Conservation (phyloP, 2,329 filamentous ascomycete genomes). For the Gyromitra esculenta region DNA sequence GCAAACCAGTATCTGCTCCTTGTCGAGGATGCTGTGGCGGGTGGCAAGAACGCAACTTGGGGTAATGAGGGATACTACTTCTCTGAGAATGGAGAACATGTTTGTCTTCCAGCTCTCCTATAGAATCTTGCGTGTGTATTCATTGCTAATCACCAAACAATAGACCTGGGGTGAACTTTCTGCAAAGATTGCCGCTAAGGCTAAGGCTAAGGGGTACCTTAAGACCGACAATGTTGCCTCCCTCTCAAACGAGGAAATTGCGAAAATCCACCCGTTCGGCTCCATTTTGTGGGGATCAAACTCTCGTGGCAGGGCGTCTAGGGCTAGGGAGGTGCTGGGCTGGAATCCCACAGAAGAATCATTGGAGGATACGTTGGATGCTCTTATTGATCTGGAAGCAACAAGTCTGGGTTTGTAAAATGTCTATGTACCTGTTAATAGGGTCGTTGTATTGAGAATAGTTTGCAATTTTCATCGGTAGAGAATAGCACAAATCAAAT, state of each 20-base stretch:
- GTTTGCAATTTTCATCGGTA: neutral
- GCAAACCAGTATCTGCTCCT: slow-evolving; percentile 67
- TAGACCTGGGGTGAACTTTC: slow-evolving; percentile 70
- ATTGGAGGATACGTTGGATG: slow-evolving; percentile 67
- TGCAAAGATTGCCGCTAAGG: slow-evolving; percentile 67
- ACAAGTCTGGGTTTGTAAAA: slow-evolving; percentile 30
- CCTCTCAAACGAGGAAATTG: slow-evolving; percentile 63
- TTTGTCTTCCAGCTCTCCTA: slow-evolving; percentile 7
- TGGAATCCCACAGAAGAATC: slow-evolving; percentile 68
- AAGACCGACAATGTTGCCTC: slow-evolving; percentile 55
- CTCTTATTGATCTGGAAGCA: slow-evolving; percentile 66
- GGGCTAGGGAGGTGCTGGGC: slow-evolving; percentile 67
- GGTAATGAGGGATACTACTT: slow-evolving; percentile 74
- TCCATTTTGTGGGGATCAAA: slow-evolving; percentile 70
- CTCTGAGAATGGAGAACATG: slow-evolving; percentile 70
- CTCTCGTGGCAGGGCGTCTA: slow-evolving; percentile 66
- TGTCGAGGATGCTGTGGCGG: slow-evolving; percentile 66
- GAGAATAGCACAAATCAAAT: neutral
- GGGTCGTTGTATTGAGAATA: neutral
- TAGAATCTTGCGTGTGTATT: neutral
- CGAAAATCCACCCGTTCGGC: slow-evolving; percentile 63
- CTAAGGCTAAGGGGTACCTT: slow-evolving; percentile 67
- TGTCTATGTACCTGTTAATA: neutral
- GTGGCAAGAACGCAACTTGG: slow-evolving; percentile 64
- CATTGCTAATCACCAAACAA: slow-evolving; percentile 6